Evolutionary conservation across 2,329 filamentous ascomycete species (phyloP), one percentile per base, ranked within the genome.

Genomic region (Blastomyces gilchristii): DNA sequence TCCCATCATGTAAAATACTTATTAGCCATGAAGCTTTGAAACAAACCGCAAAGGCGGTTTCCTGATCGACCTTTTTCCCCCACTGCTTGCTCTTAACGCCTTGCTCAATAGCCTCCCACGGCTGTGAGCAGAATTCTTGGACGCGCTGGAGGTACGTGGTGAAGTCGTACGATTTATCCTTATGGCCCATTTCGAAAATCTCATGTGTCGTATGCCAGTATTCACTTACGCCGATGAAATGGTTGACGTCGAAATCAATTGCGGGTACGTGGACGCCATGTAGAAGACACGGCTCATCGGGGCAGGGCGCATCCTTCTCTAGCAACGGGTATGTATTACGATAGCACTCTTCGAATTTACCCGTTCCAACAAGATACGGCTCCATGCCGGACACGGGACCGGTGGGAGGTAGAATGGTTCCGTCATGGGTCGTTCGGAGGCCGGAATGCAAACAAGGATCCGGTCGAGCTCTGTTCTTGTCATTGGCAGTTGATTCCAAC

Each of bases 191-290:
- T 64, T 88, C 84, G 69, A 99, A 97, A 1, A 97, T 87, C 62
- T 94, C 91, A 70, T 99, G 94, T 0, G 94, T 99, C 0, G 93
- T 96, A 74, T 99, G 94, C 93, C 94, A 99, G 76, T 96, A 99
- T 73, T 99, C 94, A 0, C 93, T 97, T 3, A 99, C 93, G 12
- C 94, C 94, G 37, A 99, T 87, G 71, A 99, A 99, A 74, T 97
- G 95, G 70, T 99, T 99, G 45, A 97, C 87, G 66, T 94, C 88
- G 71, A 97, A 99, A 73, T 99, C 94, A 67, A 99, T 97, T 3
- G 91, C 90, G 1, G 94, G 94, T 0, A 94, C 91, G 72, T 97
- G 91, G 66, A 93, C 86, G 0, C 94, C 92, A 69, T 97, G 90
- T 49, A 99, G 81, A 43, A 99, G 79, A 74, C 94, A 99, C 0